Evolutionary conservation across 1,139 yeast genomes (phyloP).

Genomic region (Eremothecium cymbalariae): DNA sequence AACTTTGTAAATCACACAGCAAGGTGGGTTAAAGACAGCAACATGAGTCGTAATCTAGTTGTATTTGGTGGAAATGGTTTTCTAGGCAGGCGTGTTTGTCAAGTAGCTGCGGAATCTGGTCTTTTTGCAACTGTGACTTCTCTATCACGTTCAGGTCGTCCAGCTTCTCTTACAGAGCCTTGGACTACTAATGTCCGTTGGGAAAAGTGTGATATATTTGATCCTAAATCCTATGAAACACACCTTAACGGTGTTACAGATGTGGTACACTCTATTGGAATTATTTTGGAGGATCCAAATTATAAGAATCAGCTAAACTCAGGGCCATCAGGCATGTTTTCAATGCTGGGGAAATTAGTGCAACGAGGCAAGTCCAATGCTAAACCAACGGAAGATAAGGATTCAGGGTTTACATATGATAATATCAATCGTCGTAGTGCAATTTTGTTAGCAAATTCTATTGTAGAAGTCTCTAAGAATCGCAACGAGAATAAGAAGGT

Average conservation of each 20-base stretch:
- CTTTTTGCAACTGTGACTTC: slow-evolving; percentile 50
- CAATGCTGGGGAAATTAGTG: neutral
- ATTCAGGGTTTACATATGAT: slow-evolving; percentile 43
- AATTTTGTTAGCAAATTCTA: slow-evolving; percentile 50
- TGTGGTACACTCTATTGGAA: slow-evolving; percentile 80
- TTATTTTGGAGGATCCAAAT: slow-evolving; percentile 54
- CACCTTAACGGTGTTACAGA: slow-evolving; percentile 45
- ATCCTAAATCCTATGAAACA: slow-evolving; percentile 48
- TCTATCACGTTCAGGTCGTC: slow-evolving; percentile 49
- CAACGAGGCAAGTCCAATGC: slow-evolving; percentile 22
- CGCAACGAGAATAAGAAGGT: neutral
- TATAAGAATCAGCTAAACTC: slow-evolving; percentile 44
- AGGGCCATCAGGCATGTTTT: slow-evolving; percentile 7
- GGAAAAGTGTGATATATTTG: slow-evolving; percentile 60
- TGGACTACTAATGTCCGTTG: slow-evolving; percentile 61
- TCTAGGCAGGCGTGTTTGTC: slow-evolving; percentile 62
- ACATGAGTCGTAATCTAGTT: slow-evolving; percentile 27
- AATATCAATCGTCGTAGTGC: slow-evolving; percentile 68
- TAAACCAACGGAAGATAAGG: slow-evolving; percentile 47
- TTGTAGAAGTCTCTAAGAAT: slow-evolving; percentile 28
- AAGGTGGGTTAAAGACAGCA: no score
- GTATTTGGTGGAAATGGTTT: slow-evolving; percentile 88
- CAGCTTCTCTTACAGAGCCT: slow-evolving; percentile 40
- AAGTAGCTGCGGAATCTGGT: slow-evolving; percentile 56
- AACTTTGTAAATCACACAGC: no score